Base-by-base conservation (phyloP, 257 asterid species). In the Solanum paucissectum region DNA sequence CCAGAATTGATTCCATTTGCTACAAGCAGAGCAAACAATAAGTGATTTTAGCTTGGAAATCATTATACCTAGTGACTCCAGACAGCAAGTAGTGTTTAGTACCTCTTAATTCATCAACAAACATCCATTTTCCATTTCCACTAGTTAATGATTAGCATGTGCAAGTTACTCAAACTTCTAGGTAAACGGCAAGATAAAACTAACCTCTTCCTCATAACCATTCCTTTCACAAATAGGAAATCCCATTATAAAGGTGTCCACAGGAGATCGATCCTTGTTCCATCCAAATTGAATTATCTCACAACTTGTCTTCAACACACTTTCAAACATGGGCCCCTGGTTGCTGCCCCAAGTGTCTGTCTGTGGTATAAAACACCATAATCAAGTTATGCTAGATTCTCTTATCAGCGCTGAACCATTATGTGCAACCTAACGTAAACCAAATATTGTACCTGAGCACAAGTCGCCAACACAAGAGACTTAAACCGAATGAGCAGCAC, bases 191-290 rank as follows among this genome's bases (percentile, higher is more conserved):
- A 81, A 81, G 68, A 49, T 81, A 49, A 46, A 81, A 81, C 85
- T 87, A 90, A 96, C 99, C 97, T 93, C 98, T 89, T 96, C 98
- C 85, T 92, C 99, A 64, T 92, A 92, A 91, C 95, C 96, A 90
- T 94, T 94, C 88, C 97, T 93, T 88, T 96, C 99, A 62, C 99
- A 95, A 87, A 96, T 93, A 85, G 99, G 98, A 89, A 97, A 89
- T 85, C 98, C 98, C 98, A 94, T 90, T 74, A 97, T 97, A 91
- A 97, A 97, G 29, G 99, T 95, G 89, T 96, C 99, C 89, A 97
- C 92, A 14, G 99, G 99, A 74, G 99, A 93, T 89, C 98, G 90
- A 84, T 97, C 99, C 92, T 91, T 95, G 64, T 87, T 86, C 99
- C 99, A 96, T 91, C 99, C 99, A 91, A 93, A 94, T 85, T 95